These are phyloP conservation scores for Pseudogymnoascus sp. DNA, from an alignment of 2,329 filamentous ascomycete genomes.

Conservation along the genomic window DNA sequence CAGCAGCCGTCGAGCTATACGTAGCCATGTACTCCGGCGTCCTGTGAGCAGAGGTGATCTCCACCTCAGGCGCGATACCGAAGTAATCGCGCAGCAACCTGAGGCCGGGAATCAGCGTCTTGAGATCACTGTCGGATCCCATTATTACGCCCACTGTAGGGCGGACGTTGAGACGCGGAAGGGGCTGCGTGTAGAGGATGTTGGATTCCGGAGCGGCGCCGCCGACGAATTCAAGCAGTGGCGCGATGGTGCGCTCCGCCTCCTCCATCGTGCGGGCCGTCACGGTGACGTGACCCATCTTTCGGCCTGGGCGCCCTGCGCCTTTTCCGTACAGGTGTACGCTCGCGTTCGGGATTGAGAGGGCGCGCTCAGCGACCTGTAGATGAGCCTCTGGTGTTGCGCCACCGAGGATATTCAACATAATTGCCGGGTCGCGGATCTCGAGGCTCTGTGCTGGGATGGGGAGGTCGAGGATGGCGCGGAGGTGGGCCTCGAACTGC, in stretches of 20 bases:
- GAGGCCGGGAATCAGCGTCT: constrained; percentile 55
- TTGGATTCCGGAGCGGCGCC: constrained; percentile 30
- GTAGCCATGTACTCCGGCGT: constrained; percentile 63
- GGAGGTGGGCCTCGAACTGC: constrained; percentile 84
- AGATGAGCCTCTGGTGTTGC: constrained; percentile 55
- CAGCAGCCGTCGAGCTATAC: constrained; percentile 54
- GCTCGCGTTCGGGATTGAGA: constrained; percentile 48
- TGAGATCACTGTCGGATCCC: constrained; percentile 73
- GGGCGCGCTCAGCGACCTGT: constrained; percentile 42
- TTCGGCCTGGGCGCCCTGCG: constrained; percentile 69
- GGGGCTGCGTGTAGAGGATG: constrained; percentile 13
- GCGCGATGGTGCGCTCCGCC: constrained; percentile 59
- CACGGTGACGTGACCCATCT: constrained; percentile 90
- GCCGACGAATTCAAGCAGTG: constrained; percentile 58
- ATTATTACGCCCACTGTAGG: constrained; percentile 70
- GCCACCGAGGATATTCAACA: constrained; percentile 74
- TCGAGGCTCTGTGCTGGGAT: constrained; percentile 40
- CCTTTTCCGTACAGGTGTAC: constrained; percentile 91
- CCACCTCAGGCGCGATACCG: constrained; percentile 60
- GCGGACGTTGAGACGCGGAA: constrained; percentile 14
- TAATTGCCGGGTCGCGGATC: constrained; percentile 57
- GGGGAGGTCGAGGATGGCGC: constrained; percentile 58
- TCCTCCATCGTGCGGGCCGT: constrained; percentile 59
- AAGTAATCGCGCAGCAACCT: constrained; percentile 57
- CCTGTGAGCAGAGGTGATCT: constrained; percentile 73